Percentiles rank a stretch among this genome's conserved stretches.
These are phyloP conservation scores for Angophora floribunda DNA, from an alignment of 345 rosid species.

Conservation along the genomic window DNA sequence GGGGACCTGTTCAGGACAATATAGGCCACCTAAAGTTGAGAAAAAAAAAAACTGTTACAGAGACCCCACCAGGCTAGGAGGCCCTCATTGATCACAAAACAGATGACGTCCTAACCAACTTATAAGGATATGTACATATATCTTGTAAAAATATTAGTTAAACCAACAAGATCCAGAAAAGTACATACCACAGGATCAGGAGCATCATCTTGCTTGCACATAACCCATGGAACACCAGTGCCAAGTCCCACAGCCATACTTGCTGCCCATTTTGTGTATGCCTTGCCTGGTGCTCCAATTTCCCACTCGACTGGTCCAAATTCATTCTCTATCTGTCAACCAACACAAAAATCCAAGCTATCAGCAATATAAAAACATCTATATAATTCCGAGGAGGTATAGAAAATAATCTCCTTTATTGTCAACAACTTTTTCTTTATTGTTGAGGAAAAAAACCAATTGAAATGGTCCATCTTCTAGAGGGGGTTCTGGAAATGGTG, in stretches of 20 bases:
- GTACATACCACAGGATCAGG: constrained; percentile 30
- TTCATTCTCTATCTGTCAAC: constrained; percentile 12
- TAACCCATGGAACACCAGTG: constrained; percentile 47
- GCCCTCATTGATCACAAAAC: background rate
- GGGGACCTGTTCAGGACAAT: background rate
- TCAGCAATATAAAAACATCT: background rate
- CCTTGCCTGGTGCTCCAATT: background rate
- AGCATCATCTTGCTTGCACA: constrained; percentile 49
- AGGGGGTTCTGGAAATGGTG: background rate
- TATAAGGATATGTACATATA: background rate
- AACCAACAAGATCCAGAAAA: background rate
- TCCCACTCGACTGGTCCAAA: constrained; percentile 7
- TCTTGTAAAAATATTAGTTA: background rate
- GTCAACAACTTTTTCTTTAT: background rate
- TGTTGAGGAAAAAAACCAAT: no score
- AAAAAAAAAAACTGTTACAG: background rate
- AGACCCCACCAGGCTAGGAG: background rate
- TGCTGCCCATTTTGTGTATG: constrained; percentile 38
- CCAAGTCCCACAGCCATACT: constrained; percentile 32
- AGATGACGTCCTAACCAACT: background rate
- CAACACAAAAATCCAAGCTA: background rate
- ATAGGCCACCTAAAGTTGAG: background rate
- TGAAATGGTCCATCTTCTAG: background rate
- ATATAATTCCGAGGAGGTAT: background rate
- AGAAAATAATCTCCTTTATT: background rate